A percentile compares a stretch with the other conserved stretches of the same genome.
Conservation (phyloP, 345 rosid genomes). For the Pugionium cornutum region DNA sequence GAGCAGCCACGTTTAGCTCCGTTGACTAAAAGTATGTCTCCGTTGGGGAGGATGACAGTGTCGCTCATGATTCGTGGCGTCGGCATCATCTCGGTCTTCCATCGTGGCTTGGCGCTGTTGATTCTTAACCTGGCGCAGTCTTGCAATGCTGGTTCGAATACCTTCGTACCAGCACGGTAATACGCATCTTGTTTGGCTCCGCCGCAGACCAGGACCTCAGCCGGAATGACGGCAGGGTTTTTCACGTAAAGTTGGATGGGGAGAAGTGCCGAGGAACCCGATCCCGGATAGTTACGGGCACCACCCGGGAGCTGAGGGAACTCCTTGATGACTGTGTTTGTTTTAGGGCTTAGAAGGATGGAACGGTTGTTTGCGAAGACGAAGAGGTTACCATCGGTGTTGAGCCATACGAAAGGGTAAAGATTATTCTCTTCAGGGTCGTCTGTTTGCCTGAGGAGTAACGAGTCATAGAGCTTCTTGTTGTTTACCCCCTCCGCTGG, state of each 20-base stretch:
- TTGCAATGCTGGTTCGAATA: conserved; percentile 45
- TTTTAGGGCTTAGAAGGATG: conserved; percentile 53
- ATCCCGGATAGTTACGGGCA: conserved; percentile 76
- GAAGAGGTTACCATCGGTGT: conserved; percentile 81
- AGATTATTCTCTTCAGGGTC: conserved; percentile 70
- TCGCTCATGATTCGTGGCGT: conserved; percentile 75
- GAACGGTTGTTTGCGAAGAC: conserved; percentile 78
- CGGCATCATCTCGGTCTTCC: conserved; percentile 74
- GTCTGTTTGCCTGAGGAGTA: conserved; percentile 56
- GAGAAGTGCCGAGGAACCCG: conserved; percentile 67
- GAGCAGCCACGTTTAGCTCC: conserved; percentile 74
- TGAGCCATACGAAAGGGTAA: conserved; percentile 77
- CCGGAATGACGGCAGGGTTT: conserved; percentile 31
- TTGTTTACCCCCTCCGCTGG: conserved; percentile 59
- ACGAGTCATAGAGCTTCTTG: conserved; percentile 38
- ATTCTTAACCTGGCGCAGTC: conserved; percentile 67
- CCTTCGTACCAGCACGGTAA: conserved; percentile 41
- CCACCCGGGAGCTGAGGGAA: conserved; percentile 73
- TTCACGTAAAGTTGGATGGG: conserved; percentile 49
- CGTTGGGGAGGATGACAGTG: conserved; percentile 65
- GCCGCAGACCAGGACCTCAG: conserved; percentile 65
- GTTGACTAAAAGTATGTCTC: conserved; percentile 63
- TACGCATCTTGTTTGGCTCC: conserved; percentile 56
- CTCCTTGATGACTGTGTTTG: conserved; percentile 54
- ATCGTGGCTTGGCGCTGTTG: conserved; percentile 47